Conservation (phyloP, 768 basidiomycete genomes). For the Butyriboletus loyo region DNA sequence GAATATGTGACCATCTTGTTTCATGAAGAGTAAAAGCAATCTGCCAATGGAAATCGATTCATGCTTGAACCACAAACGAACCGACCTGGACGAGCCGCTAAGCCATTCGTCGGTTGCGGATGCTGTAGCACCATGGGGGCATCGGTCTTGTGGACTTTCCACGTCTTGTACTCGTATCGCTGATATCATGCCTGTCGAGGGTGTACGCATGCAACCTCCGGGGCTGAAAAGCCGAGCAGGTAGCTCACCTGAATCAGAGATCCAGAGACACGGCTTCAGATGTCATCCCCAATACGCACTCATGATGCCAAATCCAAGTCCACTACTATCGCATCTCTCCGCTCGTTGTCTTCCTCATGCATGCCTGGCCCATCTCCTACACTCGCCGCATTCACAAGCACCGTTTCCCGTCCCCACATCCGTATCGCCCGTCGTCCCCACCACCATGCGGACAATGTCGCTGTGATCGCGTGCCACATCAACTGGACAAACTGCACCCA, state of each 20-base stretch:
- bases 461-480: slow-evolving; percentile 10
- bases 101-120: background rate
- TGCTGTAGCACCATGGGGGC: background rate
- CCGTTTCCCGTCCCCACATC: slow-evolving; percentile 16
- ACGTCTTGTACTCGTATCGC: background rate
- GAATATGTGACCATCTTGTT: background rate
- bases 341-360: slow-evolving; percentile 17
- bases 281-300: background rate
- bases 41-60: background rate
- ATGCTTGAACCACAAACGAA: background rate
- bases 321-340: slow-evolving; percentile 28
- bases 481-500: slow-evolving; percentile 13
- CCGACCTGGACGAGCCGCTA: background rate
- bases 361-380: slow-evolving; percentile 18
- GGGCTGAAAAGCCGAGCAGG: background rate
- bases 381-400: slow-evolving; percentile 35
- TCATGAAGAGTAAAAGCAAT: background rate
- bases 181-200: background rate
- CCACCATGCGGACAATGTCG: slow-evolving; percentile 3
- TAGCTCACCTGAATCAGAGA: background rate
- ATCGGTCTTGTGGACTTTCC: background rate
- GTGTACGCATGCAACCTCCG: background rate
- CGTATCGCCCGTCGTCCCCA: slow-evolving; percentile 8
- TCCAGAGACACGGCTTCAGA: background rate
- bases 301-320: slow-evolving; percentile 16